phyloP scores from a whole-genome alignment of 129 eudicot species.

The Dittrichia graveolens region DNA sequence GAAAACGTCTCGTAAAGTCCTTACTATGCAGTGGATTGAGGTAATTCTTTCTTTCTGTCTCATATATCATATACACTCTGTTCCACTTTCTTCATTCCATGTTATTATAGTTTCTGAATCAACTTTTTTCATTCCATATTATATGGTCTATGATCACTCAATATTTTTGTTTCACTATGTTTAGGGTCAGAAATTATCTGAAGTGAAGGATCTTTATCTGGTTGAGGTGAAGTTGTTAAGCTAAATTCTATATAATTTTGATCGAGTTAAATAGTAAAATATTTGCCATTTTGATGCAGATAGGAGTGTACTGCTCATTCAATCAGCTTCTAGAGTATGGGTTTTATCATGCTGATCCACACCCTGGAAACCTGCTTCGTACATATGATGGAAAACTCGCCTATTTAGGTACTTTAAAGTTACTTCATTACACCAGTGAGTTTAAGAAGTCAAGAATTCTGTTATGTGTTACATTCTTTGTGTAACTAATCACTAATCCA shows the following conservation, averaged over 20 bases:
- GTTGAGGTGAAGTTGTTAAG: constrained; percentile 63
- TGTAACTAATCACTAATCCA: neutral
- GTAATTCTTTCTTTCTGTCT: constrained; percentile 42
- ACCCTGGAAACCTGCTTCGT: constrained; percentile 97
- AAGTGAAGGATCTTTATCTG: constrained; percentile 88
- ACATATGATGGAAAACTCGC: constrained; percentile 95
- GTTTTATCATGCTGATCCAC: constrained; percentile 99
- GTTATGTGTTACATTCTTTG: constrained; percentile 15
- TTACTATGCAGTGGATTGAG: constrained; percentile 97
- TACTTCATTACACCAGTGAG: constrained; percentile 9
- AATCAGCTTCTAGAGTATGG: constrained; percentile 95
- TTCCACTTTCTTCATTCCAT: neutral
- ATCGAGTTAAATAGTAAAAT: constrained; percentile 5
- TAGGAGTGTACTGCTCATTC: constrained; percentile 97
- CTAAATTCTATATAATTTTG: neutral
- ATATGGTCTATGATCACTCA: neutral
- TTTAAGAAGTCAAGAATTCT: neutral
- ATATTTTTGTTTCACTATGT: constrained; percentile 21
- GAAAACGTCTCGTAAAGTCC: constrained; percentile 82
- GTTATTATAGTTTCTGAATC: too few relatives aligned
- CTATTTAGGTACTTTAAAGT: constrained; percentile 68
- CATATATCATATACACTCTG: neutral
- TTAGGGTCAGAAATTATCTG: constrained; percentile 90
- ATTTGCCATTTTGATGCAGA: constrained; percentile 44
- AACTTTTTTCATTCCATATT: neutral